Base-by-base conservation (phyloP, 2,329 filamentous ascomycete genomes). In the Diaporthe sp. region DNA sequence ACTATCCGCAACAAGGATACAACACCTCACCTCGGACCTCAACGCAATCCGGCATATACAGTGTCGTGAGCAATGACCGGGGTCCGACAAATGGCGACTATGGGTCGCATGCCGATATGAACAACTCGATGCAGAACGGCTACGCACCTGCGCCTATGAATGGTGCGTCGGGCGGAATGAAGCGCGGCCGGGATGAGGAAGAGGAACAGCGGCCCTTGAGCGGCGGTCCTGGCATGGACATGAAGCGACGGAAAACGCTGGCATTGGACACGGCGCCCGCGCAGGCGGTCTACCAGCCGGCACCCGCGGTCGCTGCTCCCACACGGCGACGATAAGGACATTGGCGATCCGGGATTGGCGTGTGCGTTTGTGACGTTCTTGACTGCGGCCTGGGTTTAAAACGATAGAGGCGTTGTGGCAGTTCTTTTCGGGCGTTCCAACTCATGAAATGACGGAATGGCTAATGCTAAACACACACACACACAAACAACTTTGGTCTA, bases 31-130 rank as follows among this genome's bases (percentile, higher is more conserved):
- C 95, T 30, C 92, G 95, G 55, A 87, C 90, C 12, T 85, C 86
- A 56, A 88, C 92, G 75, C 89, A 93, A 4, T 92, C 94, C 0
- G 96, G 94, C 86, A 97, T 98, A 68, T 97, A 97, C 88, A 97
- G 92, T 83, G 93, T 97, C 76, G 95, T 97, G 86, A 96, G 93
- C 82, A 95, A 94, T 81, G 93, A 94, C 75, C 90, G 94, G 35
- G 90, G 86, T 39, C 83, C 91, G 15, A 86, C 89, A 25, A 94
- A 94, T 78, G 93, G 93, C n/a, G 88, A 87, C 39, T 97, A 97
- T 81, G 89, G 90, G 44, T 88, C 91, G 22, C 88, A 93, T 32
- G 85, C 89, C 7, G 92, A 94, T 78, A 86, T 92, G 83, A 82
- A 84, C 53, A 84, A 82, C 75, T 83, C 87, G 25, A 85, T 92